Conservation (phyloP, 2,329 filamentous ascomycete species). For the Mariannaea elegans region DNA sequence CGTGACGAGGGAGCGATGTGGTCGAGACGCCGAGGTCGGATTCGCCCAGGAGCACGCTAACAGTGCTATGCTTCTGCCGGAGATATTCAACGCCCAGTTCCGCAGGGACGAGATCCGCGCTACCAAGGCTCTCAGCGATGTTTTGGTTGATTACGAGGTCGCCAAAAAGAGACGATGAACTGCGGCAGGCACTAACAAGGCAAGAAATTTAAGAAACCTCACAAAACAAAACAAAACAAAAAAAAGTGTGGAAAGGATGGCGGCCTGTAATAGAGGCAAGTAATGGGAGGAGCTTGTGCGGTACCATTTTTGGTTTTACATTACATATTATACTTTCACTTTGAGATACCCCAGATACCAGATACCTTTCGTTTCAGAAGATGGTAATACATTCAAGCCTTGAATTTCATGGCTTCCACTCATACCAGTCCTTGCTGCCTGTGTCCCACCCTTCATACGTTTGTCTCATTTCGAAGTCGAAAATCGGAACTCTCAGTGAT, state of each 20-base stretch:
- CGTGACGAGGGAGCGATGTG: slow-evolving; percentile 73
- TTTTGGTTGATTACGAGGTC: slow-evolving; percentile 59
- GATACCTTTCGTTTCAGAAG: slow-evolving; percentile 35
- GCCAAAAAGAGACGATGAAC: slow-evolving; percentile 57
- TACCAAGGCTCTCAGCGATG: slow-evolving; percentile 59
- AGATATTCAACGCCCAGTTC: slow-evolving; percentile 69
- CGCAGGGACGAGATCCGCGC: slow-evolving; percentile 67
- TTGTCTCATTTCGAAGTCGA: neutral
- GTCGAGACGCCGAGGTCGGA: slow-evolving; percentile 71
- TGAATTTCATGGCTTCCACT: slow-evolving; percentile 17
- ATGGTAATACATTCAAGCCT: slow-evolving; percentile 27
- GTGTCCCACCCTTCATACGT: neutral
- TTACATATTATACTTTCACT: slow-evolving; percentile 35
- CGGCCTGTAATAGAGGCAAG: slow-evolving; percentile 15
- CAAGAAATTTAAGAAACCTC: neutral
- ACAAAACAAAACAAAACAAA: neutral
- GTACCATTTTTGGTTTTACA: slow-evolving; percentile 14
- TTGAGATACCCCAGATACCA: slow-evolving; percentile 41
- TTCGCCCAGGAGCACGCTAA: slow-evolving; percentile 85
- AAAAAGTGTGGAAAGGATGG: neutral
- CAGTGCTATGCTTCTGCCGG: slow-evolving; percentile 69
- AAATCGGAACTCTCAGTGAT: too few relatives aligned
- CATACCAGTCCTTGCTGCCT: neutral
- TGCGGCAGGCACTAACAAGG: neutral
- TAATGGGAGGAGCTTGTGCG: slow-evolving; percentile 31